A percentile compares a stretch with the other conserved stretches of the same genome.
phyloP scores from a whole-genome alignment of 2,329 filamentous ascomycete genomes.

The Sphaerulina populicola region DNA sequence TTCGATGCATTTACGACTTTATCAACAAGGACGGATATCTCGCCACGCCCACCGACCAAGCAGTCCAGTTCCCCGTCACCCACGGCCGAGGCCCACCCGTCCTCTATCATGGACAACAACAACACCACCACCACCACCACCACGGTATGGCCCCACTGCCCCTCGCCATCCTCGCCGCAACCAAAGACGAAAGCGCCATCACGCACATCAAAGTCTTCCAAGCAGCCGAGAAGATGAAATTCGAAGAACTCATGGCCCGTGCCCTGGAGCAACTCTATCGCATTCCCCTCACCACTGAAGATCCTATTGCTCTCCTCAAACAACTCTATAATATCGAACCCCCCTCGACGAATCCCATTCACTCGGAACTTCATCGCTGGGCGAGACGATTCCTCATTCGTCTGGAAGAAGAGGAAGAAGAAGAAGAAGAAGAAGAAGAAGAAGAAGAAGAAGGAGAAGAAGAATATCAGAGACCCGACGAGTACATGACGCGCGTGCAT shows the following conservation, averaged over 20 bases:
- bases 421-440: background rate
- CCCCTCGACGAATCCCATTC: slow-evolving; percentile 10
- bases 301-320: slow-evolving; percentile 32
- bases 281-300: slow-evolving; percentile 29
- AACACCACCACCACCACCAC: too few species aligned
- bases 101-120: background rate
- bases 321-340: slow-evolving; percentile 30
- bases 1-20: slow-evolving; percentile 33
- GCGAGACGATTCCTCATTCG: slow-evolving; percentile 17
- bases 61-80: background rate
- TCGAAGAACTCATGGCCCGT: slow-evolving; percentile 33
- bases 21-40: slow-evolving; percentile 20
- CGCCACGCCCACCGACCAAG: slow-evolving; percentile 9
- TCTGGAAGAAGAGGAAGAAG: background rate
- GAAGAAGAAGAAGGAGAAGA: background rate
- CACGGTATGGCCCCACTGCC: background rate
- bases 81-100: slow-evolving; percentile 14
- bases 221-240: slow-evolving; percentile 31
- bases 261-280: slow-evolving; percentile 32
- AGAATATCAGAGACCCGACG: background rate
- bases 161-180: background rate
- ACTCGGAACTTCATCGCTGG: slow-evolving; percentile 26
- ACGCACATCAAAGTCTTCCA: slow-evolving; percentile 30
- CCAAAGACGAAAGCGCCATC: slow-evolving; percentile 14
- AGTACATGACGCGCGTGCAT: background rate